Percentiles rank a stretch among this genome's conserved stretches.
These are phyloP conservation scores for Trichophyton verrucosum DNA, from an alignment of 2,329 filamentous ascomycete genomes.

Conservation along the genomic window DNA sequence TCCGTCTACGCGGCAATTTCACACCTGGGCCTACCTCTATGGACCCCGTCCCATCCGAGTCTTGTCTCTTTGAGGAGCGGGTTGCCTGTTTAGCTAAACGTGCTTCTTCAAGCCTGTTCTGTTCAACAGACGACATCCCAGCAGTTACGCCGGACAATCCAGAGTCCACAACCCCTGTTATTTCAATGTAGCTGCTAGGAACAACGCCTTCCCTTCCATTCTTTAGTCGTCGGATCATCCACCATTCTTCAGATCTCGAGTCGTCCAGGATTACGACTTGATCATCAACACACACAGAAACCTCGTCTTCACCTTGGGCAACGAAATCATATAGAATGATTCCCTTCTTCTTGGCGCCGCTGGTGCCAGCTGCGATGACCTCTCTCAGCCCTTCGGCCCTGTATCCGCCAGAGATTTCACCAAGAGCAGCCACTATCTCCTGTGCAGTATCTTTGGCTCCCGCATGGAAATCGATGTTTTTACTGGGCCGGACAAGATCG, in stretches of 20 bases:
- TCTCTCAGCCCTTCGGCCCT: conserved; percentile 71
- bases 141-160: conserved; percentile 46
- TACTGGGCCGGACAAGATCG: conserved; percentile 81
- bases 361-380: conserved; percentile 67
- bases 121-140: conserved; percentile 58
- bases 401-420: conserved; percentile 76
- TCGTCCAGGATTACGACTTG: conserved; percentile 87
- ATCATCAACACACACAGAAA: conserved; percentile 78
- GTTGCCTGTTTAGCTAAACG: conserved; percentile 69
- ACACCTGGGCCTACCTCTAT: conserved; percentile 67
- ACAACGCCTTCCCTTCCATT: conserved; percentile 94
- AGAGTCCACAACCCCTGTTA: conserved; percentile 53
- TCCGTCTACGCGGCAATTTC: conserved; percentile 63
- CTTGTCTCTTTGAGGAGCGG: conserved; percentile 46
- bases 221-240: conserved; percentile 82
- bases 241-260: conserved; percentile 91
- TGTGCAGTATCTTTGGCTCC: conserved; percentile 93
- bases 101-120: conserved; percentile 67
- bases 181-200: conserved; percentile 88
- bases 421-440: conserved; percentile 78
- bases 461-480: conserved; percentile 92
- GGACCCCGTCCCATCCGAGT: conserved; percentile 38
- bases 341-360: conserved; percentile 65
- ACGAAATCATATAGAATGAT: conserved; percentile 88
- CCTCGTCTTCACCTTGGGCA: conserved; percentile 92